Conservation (phyloP, 1,284 basidiomycete genomes). For the Rhodotorula sp. region DNA sequence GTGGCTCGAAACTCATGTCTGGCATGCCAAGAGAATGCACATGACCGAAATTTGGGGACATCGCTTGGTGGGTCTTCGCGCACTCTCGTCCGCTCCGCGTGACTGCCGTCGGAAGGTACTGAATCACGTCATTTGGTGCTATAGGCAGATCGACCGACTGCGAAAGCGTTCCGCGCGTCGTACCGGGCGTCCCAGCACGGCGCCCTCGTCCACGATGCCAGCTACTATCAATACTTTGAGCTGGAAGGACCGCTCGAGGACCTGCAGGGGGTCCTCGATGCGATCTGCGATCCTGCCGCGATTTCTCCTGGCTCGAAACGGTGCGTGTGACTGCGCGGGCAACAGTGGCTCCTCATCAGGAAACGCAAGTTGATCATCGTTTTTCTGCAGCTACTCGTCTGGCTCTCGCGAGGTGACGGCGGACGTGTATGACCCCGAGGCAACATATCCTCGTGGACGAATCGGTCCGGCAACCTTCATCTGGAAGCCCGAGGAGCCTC, state of each 20-base stretch:
- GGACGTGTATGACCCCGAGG: slow-evolving; percentile 44
- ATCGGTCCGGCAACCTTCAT: slow-evolving; percentile 63
- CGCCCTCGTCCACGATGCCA: slow-evolving; percentile 81
- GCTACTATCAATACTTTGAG: slow-evolving; percentile 74
- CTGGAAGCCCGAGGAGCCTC: slow-evolving; percentile 57
- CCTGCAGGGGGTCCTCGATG: slow-evolving; percentile 59
- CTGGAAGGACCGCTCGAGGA: slow-evolving; percentile 63
- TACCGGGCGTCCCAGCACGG: slow-evolving; percentile 79
- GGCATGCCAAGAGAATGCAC: slow-evolving; percentile 90
- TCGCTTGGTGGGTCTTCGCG: slow-evolving; percentile 60
- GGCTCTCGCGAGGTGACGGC: slow-evolving; percentile 50
- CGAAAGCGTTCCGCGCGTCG: slow-evolving; percentile 84
- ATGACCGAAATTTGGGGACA: slow-evolving; percentile 90
- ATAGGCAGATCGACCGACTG: slow-evolving; percentile 75
- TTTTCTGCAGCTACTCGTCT: slow-evolving; percentile 59
- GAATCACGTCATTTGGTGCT: background rate
- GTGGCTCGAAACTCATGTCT: slow-evolving; percentile 91
- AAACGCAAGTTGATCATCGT: background rate
- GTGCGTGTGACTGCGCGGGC: background rate
- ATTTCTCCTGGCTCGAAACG: slow-evolving; percentile 20
- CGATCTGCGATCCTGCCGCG: slow-evolving; percentile 40
- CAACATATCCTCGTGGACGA: slow-evolving; percentile 5
- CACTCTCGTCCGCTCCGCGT: background rate
- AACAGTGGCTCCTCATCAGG: background rate
- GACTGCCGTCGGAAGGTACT: background rate